Evolutionary conservation across 2,329 filamentous ascomycete genomes (phyloP), one percentile per base, ranked within the genome.

Genomic region (Fusarium coicis): DNA sequence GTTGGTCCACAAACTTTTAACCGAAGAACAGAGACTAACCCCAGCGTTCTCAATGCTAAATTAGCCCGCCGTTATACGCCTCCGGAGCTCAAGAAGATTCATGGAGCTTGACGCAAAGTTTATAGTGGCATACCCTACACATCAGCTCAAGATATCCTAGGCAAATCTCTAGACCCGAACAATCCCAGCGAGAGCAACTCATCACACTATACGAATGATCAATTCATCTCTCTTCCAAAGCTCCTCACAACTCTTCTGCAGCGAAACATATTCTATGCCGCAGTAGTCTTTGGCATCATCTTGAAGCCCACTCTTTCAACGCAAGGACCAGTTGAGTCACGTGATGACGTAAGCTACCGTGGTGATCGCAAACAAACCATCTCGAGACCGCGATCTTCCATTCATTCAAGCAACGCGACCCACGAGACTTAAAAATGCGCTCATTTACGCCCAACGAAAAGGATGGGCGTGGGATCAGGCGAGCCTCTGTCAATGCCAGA

Each of bases 401-500:
- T 39, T 21, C 32, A 40, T 32, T 28, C 36, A 61, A 53, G 39
- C 34, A 63, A 63, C 53, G 15, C 19, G 26, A 53, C 60, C 58
- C 55, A 49, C 30, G 26, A 60, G 54, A 52, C 53, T 50, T 62
- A 75, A 39, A 62, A 63, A 84, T 84, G 82, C 80, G 80, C 62
- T 73, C 80, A 21, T 76, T 75, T 67, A 80, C 79, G 63, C 78
- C 78, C 39, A 79, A 80, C 65, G 78, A 79, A 62, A 79, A 79
- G 34, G 80, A 81, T 44, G 78, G 78, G 56, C 68, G 72, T 47
- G 73, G 66, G n/a, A 79, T 75, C 44, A 71, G 80, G 53, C 77
- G 80, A 43, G 75, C 61, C 28, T 81, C 83, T 0, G 54, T 77
- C 2, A 77, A 81, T 0, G 79, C 75, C 26, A 77, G 80, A 23